Evolutionary conservation across 2,329 filamentous ascomycete genomes (phyloP).

Genomic region (Arthrinium puccinioides): DNA sequence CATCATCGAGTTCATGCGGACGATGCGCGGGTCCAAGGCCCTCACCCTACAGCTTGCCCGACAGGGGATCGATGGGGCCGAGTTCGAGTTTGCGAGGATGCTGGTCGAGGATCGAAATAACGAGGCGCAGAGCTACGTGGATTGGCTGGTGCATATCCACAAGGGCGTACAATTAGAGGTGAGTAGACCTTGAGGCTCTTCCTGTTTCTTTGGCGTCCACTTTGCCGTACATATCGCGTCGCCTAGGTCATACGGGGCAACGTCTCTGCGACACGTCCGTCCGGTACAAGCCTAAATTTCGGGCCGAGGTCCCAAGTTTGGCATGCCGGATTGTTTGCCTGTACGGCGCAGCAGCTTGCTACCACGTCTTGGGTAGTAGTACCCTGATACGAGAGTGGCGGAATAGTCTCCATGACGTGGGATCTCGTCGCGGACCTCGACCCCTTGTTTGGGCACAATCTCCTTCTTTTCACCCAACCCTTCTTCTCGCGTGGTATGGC

Average conservation of each 20-base stretch:
- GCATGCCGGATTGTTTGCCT: neutral
- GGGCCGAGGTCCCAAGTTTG: neutral
- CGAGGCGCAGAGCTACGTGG: slow-evolving; percentile 95
- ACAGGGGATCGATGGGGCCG: slow-evolving; percentile 88
- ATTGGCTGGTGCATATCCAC: slow-evolving; percentile 96
- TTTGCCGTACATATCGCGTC: too few relatives aligned
- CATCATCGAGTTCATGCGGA: slow-evolving; percentile 78
- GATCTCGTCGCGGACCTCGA: too few relatives aligned
- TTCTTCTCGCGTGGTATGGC: too few relatives aligned
- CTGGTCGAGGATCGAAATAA: slow-evolving; percentile 94
- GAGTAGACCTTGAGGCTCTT: slow-evolving; percentile 22
- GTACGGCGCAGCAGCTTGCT: slow-evolving; percentile 5
- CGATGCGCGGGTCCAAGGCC: slow-evolving; percentile 76
- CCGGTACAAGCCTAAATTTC: too few relatives aligned
- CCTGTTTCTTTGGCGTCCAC: too few relatives aligned
- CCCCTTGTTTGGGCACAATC: too few relatives aligned
- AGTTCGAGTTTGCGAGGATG: slow-evolving; percentile 91
- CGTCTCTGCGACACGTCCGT: too few relatives aligned
- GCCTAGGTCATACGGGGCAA: too few relatives aligned
- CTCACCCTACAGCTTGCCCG: slow-evolving; percentile 83
- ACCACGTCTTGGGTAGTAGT: too few relatives aligned
- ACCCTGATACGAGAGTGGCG: too few relatives aligned
- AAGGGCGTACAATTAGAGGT: slow-evolving; percentile 87
- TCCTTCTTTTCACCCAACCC: too few relatives aligned
- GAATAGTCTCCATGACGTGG: too few relatives aligned